phyloP scores from a whole-genome alignment of 2,329 filamentous ascomycete species.

The Fusarium tuaranense region DNA sequence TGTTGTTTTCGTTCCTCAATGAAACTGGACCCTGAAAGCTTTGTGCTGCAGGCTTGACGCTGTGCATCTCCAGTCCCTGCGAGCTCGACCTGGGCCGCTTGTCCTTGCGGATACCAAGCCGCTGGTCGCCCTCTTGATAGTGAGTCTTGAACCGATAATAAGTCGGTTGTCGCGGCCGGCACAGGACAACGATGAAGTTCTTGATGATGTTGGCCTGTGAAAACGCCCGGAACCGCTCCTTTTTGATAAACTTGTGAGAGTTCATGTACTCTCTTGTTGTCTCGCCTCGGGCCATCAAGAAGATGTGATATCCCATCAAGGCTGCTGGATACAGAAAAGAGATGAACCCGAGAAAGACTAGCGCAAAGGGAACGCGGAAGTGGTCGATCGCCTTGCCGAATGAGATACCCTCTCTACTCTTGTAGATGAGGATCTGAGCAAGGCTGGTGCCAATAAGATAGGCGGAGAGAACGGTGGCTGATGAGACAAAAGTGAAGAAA shows the following conservation, averaged over 20 bases:
- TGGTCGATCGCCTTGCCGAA: constrained; percentile 77
- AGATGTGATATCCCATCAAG: constrained; percentile 89
- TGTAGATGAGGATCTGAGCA: constrained; percentile 84
- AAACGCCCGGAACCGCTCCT: constrained; percentile 91
- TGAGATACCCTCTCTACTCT: constrained; percentile 69
- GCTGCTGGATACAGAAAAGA: constrained; percentile 84
- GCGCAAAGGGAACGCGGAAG: constrained; percentile 85
- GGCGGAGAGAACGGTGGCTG: constrained; percentile 79
- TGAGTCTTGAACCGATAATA: constrained; percentile 88
- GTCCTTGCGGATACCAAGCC: constrained; percentile 69
- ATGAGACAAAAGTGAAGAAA: constrained; percentile 92
- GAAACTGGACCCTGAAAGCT: constrained; percentile 68
- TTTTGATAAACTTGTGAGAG: constrained; percentile 93
- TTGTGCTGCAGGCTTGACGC: constrained; percentile 59
- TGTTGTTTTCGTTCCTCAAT: constrained; percentile 52
- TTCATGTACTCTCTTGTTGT: constrained; percentile 97
- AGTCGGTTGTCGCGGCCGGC: constrained; percentile 85
- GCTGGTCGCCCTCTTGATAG: constrained; percentile 85
- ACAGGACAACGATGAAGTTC: constrained; percentile 86
- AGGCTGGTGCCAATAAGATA: constrained; percentile 83
- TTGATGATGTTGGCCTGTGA: constrained; percentile 79
- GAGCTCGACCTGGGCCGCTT: constrained; percentile 60
- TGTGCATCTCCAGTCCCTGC: constrained; percentile 85
- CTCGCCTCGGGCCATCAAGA: constrained; percentile 90
- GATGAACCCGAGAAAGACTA: constrained; percentile 85